These are phyloP conservation scores for Phytophthora pseudosyringae DNA, from an alignment of 352 stramenopile genomes.

Conservation along the genomic window DNA sequence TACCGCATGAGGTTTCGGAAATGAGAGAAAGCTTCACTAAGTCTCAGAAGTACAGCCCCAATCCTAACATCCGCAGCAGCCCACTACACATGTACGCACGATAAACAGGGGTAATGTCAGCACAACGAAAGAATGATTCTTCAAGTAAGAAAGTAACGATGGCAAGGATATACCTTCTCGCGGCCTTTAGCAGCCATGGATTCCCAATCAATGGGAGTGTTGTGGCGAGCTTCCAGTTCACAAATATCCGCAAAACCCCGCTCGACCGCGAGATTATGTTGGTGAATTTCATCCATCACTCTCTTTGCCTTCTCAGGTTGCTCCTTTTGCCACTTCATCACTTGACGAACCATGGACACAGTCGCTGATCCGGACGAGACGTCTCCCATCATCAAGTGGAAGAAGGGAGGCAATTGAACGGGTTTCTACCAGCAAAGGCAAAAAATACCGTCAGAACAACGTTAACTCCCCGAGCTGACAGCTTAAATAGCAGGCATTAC, in stretches of 20 bases:
- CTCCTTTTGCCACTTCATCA: conserved; percentile 60
- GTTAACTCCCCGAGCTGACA: neutral
- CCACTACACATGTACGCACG: conserved; percentile 50
- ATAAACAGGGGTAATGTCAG: neutral
- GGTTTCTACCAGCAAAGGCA: conserved; percentile 42
- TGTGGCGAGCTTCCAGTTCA: conserved; percentile 25
- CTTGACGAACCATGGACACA: conserved; percentile 83
- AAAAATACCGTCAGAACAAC: conserved; percentile 10
- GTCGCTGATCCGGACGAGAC: conserved; percentile 93
- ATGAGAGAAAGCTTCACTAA: conserved; percentile 79
- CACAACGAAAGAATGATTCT: neutral
- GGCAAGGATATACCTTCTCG: conserved; percentile 34
- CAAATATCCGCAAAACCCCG: conserved; percentile 33
- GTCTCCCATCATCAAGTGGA: conserved; percentile 96
- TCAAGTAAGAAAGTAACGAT: neutral
- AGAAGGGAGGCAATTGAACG: conserved; percentile 66
- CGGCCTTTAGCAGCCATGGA: conserved; percentile 15
- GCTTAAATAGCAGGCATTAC: conserved; percentile 26
- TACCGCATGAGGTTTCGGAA: conserved; percentile 86
- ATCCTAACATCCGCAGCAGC: conserved; percentile 33
- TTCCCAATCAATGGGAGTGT: conserved; percentile 28
- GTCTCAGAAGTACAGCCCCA: conserved; percentile 50
- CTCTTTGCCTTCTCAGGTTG: conserved; percentile 37
- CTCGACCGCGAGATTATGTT: conserved; percentile 48
- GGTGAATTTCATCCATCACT: conserved; percentile 44